Percentiles rank a stretch among this genome's conserved stretches.
Conservation (phyloP, 2,329 filamentous ascomycete species). For the Raffaelea ambrosiae region DNA sequence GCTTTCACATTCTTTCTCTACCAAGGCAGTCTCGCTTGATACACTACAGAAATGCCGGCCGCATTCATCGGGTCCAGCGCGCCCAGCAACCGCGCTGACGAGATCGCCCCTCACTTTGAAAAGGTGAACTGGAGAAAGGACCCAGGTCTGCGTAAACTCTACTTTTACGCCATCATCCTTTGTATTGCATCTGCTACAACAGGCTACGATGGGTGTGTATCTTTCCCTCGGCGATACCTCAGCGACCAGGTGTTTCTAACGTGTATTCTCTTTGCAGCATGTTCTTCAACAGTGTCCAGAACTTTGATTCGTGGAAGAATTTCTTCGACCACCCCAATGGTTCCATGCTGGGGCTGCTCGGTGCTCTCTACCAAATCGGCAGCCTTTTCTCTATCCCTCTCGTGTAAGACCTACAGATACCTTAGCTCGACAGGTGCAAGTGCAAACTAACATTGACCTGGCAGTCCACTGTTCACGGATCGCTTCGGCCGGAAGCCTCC, state of each 20-base stretch:
- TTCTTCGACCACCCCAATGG: slow-evolving; percentile 39
- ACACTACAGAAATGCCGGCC: slow-evolving; percentile 20
- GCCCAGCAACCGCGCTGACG: too few relatives aligned
- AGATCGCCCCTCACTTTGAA: slow-evolving; percentile 31
- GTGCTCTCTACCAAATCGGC: slow-evolving; percentile 51
- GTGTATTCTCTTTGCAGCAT: slow-evolving; percentile 20
- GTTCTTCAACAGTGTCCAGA: slow-evolving; percentile 36
- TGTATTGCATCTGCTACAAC: slow-evolving; percentile 48
- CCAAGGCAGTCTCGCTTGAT: too few relatives aligned
- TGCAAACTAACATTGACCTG: too few relatives aligned
- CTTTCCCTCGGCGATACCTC: background rate
- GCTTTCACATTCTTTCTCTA: too few relatives aligned
- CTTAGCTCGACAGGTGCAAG: too few relatives aligned
- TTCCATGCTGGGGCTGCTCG: slow-evolving; percentile 41
- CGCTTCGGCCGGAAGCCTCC: slow-evolving; percentile 42
- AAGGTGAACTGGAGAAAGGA: slow-evolving; percentile 44
- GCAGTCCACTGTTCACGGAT: slow-evolving; percentile 35
- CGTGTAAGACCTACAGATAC: slow-evolving; percentile 27
- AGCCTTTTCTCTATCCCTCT: slow-evolving; percentile 48
- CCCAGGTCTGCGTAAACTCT: slow-evolving; percentile 46
- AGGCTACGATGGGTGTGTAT: slow-evolving; percentile 43
- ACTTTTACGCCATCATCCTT: slow-evolving; percentile 42
- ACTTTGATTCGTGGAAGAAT: slow-evolving; percentile 33
- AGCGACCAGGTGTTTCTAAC: too few relatives aligned
- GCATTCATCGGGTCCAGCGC: too few relatives aligned